Base-by-base conservation (phyloP, 345 rosid genomes). In the Stellera chamaejasme region DNA sequence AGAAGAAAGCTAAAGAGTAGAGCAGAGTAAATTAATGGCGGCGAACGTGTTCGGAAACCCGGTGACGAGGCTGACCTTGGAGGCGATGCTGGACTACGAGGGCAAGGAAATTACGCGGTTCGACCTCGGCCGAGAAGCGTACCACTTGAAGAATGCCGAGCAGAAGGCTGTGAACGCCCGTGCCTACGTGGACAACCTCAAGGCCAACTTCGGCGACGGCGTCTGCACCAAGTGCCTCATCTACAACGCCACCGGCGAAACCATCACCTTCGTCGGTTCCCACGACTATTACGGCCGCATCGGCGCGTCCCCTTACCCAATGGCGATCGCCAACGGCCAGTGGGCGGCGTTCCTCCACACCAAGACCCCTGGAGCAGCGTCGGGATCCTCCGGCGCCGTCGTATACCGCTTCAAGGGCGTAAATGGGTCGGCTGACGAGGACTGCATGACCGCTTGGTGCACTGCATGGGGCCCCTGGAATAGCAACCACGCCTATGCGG, bases 221-320 rank as follows among this genome's bases (percentile, higher is more conserved):
- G 57, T 54, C 27, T 54, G 44, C 13, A 54, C 57, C 2, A 43
- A 32, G 11, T 54, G 57, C 57, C 13, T 54, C 44, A 6, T 54
- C 19, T 54, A 54, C 57, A 54, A 54, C 19, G 57, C 26, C 11
- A 54, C 57, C 2, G 57, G 57, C 5, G 57, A 54, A 54, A n/a
- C 27, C 19, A 2, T 54, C 12, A 54, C n/a, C 5, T 54, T 10
- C 25, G 12, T 4, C 10, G 16, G 9, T 1, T 10, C 3, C 0
- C 0, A 54, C 42, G 16, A 54, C 5, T 54, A 43, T 43, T 54
- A 10, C 10, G 57, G 57, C 25, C 12, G 0, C 8, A 28, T 54
- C 42, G 39, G 39, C 39, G 39, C 5, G 39, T 32, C 39, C 5
- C 39, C 39, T 8, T 36, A 54, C 45, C 6, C 6, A 13, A 1